These are phyloP conservation scores for Dillenia turbinata DNA, from an alignment of 164 flowering plant species.

Conservation along the genomic window DNA sequence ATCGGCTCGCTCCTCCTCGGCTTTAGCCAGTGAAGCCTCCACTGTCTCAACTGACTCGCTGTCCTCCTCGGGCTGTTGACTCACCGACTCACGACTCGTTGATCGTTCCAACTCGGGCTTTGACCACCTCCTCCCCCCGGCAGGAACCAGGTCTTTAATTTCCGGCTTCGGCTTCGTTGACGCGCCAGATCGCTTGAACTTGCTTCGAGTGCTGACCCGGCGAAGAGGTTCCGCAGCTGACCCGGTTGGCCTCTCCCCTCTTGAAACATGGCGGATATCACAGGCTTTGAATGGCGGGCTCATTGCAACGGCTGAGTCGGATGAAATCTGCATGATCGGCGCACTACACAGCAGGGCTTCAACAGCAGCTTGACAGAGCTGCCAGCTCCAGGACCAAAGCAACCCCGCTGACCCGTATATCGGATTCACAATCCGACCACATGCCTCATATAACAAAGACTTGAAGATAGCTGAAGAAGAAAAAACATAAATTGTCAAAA, in stretches of 20 bases:
- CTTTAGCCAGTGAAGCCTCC: constrained; percentile 15
- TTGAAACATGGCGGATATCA: constrained; percentile 44
- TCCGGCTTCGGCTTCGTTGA: neutral
- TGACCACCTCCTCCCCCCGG: neutral
- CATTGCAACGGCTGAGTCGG: constrained; percentile 1
- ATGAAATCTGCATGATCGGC: constrained; percentile 5
- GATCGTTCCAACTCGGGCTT: neutral
- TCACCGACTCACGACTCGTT: constrained; percentile 8
- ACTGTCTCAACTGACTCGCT: constrained; percentile 23
- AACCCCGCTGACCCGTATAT: constrained; percentile 43
- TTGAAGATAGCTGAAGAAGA: constrained; percentile 31
- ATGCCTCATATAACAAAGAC: constrained; percentile 47
- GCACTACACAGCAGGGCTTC: constrained; percentile 18
- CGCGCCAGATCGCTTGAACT: constrained; percentile 19
- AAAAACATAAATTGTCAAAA: neutral
- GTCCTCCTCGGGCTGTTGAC: constrained; percentile 8
- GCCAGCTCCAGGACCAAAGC: constrained; percentile 38
- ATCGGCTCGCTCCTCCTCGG: neutral
- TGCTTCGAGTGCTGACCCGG: constrained; percentile 14
- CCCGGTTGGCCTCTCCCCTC: constrained; percentile 10
- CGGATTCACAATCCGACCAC: constrained; percentile 54
- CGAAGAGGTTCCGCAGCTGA: constrained; percentile 9
- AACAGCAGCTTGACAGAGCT: constrained; percentile 28
- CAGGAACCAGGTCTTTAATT: too few species aligned
- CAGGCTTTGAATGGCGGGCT: constrained; percentile 30